Base-by-base conservation (phyloP, 768 basidiomycete species). In the Boletellus ananas region DNA sequence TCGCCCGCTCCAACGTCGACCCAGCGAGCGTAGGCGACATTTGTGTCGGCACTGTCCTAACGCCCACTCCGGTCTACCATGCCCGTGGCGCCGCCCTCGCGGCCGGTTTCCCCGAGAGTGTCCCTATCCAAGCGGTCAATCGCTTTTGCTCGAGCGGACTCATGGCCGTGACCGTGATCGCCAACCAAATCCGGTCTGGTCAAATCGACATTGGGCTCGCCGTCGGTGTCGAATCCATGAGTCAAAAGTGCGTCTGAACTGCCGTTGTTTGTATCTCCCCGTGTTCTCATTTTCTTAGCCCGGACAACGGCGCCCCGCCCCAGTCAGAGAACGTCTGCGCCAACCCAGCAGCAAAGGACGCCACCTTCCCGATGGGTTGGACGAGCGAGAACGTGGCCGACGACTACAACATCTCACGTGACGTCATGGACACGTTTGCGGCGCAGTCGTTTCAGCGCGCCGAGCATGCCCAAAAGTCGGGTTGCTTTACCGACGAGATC, bases 141-240 rank as follows among this genome's bases (percentile, higher is more conserved):
- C 74, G 90, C 27, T 89, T 90, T 65, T 93, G 90, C 61, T 88
- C 88, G 3, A 86, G 83, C 51, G 90, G 89, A 21, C 78, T 93
- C n/a, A 89, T 91, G 85, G 87, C 90, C 12, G 75, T 85, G 27
- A 87, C 85, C 10, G 76, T 78, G 27, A 81, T 92, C 49, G 79
- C 87, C 18, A 91, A 90, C 66, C 80, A 87, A 59, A 81, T 93
- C 42, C 76, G 79, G 14, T 75, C 75, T 11, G 86, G 87, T n/a
- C 85, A 91, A 62, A 88, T 91, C 38, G 79, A 90, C 38, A 74
- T 91, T 46, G 90, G 90, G 3, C 72, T 92, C 16, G 87, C 87
- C 27, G 66, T 90, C 42, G 93, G 90, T n/a, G 78, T 88, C 14
- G 91, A 94, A 68, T 87, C 82, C 68, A 92, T 95, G 92, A 84